These are phyloP conservation scores for Kurtzmaniella natalensis DNA, from an alignment of 1,139 yeast species.

Conservation along the genomic window DNA sequence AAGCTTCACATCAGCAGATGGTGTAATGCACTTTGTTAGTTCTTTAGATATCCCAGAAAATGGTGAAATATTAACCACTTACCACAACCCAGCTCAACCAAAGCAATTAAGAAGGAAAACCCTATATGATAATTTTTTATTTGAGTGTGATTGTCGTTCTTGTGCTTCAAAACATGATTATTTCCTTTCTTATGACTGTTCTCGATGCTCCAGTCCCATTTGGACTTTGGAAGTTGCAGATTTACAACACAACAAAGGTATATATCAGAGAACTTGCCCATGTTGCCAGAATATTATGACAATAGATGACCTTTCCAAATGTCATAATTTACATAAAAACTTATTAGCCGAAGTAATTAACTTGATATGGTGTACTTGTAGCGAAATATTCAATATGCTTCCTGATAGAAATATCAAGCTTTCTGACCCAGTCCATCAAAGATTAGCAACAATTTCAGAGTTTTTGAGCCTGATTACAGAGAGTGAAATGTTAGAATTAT, in stretches of 20 bases:
- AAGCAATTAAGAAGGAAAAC: constrained; percentile 15
- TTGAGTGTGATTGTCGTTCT: constrained; percentile 26
- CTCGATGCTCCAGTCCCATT: constrained; percentile 12
- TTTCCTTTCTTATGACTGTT: constrained; percentile 19
- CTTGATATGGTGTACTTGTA: no score
- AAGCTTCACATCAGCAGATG: constrained; percentile 15
- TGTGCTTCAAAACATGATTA: constrained; percentile 19
- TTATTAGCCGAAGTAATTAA: no score
- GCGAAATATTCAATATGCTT: neutral
- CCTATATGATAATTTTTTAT: constrained; percentile 22
- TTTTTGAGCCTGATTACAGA: no score
- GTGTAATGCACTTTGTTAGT: constrained; percentile 14
- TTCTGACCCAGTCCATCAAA: no score
- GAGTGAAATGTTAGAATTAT: neutral
- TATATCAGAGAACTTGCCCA: neutral
- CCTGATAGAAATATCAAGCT: neutral
- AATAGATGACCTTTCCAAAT: neutral
- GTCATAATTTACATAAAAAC: neutral
- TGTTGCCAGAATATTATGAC: neutral
- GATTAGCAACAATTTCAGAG: no score
- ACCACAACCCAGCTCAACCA: constrained; percentile 22
- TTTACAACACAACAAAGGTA: constrained; percentile 2
- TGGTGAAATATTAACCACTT: constrained; percentile 27
- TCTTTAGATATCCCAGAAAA: constrained; percentile 15
- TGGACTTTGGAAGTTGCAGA: constrained; percentile 6